Conservation (phyloP, 2,329 filamentous ascomycete species). For the Tolypocladium pustulatum region DNA sequence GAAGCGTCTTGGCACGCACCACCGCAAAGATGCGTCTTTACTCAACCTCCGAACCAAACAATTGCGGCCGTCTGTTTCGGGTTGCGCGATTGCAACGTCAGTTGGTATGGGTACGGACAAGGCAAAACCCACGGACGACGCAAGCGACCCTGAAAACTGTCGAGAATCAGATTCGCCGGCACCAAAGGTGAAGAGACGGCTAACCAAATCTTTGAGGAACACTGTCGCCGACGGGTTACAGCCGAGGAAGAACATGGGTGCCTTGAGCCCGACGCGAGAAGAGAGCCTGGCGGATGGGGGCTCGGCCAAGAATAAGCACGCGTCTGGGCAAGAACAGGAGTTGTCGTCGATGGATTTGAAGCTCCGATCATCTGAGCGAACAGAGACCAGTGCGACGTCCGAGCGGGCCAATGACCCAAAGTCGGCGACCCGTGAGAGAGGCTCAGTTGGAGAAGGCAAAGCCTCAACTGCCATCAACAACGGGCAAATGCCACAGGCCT, state of each 20-base stretch:
- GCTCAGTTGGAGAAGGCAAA: neutral
- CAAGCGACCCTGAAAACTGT: slow-evolving; percentile 16
- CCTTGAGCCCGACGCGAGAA: slow-evolving; percentile 21
- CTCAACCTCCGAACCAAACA: slow-evolving; percentile 5
- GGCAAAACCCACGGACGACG: neutral
- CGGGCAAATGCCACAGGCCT: neutral
- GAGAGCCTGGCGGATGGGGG: slow-evolving; percentile 13
- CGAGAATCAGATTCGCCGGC: slow-evolving; percentile 27
- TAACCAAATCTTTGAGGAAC: slow-evolving; percentile 10
- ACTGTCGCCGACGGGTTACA: slow-evolving; percentile 11
- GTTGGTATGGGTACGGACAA: slow-evolving; percentile 2
- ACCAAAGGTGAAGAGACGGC: slow-evolving; percentile 9
- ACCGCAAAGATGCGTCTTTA: slow-evolving; percentile 10
- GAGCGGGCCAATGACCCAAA: neutral
- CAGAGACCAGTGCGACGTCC: too few species aligned
- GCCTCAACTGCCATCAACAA: too few species aligned
- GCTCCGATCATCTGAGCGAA: neutral
- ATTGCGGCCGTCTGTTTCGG: slow-evolving; percentile 30
- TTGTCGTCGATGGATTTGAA: neutral
- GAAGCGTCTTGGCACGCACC: slow-evolving; percentile 30
- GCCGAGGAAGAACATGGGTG: slow-evolving; percentile 11
- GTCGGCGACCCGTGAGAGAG: neutral
- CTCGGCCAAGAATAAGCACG: neutral
- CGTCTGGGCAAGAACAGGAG: neutral
- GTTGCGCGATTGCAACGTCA: slow-evolving; percentile 19